Base-by-base conservation (phyloP, 139 green algal genomes). In the Volvox africanus region DNA sequence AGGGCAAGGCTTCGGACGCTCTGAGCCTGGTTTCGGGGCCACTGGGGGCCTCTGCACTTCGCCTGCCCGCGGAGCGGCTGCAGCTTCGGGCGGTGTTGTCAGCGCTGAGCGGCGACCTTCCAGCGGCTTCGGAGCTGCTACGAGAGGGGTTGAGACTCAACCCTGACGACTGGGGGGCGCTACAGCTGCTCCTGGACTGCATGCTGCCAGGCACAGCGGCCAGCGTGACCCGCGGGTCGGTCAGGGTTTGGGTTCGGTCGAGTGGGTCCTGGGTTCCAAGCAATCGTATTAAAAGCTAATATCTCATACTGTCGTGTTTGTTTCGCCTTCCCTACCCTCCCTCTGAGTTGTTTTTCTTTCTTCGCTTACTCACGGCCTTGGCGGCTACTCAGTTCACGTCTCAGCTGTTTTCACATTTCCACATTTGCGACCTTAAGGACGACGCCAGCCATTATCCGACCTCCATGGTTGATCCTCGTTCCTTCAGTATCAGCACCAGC, bases 111-210 rank as follows among this genome's bases (percentile, higher is more conserved):
- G 95, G 96, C 1, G 87, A 96, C 81, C 73, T 92, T 32, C 5
- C 11, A 11, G 92, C 71, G 13, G 96, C 94, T 26, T 91, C 94
- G 37, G 80, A 12, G 6, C 50, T 90, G 77, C 88, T 97, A 37
- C 35, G 50, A 13, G 88, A 94, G 26, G 87, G 65, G 22, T 82
- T 97, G 87, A 22, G 37, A n/a, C 68, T 83, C 14, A 89, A 94
- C 55, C 92, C 95, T 19, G 91, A 94, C 35, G 95, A 97, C 88
- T 97, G 95, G 96, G 50, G 76, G 30, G 82, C 85, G n/a, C 69
- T 82, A 68, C 44, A 55, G 37, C 85, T 89, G 44, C 85, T 89
- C 37, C 61, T 87, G 35, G 65, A 78, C n/a, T 81, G 90, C 78
- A 30, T 91, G 78, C 35, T 89, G 85, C 68, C 85, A 16, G 69